Conservation (phyloP, 305 asterid species). For the Fraxinus greggii region DNA sequence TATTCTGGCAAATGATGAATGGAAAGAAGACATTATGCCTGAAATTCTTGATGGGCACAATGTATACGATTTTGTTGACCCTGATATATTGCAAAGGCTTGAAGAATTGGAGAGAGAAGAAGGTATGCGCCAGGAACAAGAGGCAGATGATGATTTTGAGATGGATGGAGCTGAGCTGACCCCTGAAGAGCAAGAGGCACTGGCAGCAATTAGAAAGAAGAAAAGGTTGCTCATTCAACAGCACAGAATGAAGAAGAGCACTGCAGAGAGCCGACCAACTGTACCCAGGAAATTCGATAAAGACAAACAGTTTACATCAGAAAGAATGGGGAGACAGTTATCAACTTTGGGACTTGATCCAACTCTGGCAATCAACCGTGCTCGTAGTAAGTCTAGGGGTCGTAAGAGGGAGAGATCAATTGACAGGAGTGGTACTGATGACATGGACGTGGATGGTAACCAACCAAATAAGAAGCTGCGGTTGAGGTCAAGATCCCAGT, state of each 20-base stretch:
- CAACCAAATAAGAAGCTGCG: conserved; percentile 68
- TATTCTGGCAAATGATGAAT: conserved; percentile 74
- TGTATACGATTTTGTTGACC: conserved; percentile 82
- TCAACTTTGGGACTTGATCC: conserved; percentile 75
- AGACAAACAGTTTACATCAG: conserved; percentile 55
- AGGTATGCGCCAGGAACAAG: conserved; percentile 66
- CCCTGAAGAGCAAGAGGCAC: conserved; percentile 66
- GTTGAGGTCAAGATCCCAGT: conserved; percentile 47
- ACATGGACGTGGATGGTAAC: conserved; percentile 71
- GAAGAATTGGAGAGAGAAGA: conserved; percentile 92
- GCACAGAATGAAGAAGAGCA: conserved; percentile 82
- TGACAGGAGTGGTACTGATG: conserved; percentile 36
- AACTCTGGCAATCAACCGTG: conserved; percentile 59
- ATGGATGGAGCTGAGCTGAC: conserved; percentile 80
- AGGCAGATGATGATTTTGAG: conserved; percentile 63
- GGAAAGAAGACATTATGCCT: conserved; percentile 85
- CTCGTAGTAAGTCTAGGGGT: conserved; percentile 75
- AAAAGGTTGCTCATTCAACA: conserved; percentile 68
- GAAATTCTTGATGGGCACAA: conserved; percentile 94
- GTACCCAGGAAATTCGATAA: conserved; percentile 83
- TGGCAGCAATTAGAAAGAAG: conserved; percentile 76
- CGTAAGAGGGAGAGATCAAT: conserved; percentile 84
- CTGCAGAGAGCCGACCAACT: conserved; percentile 79
- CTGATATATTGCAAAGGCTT: conserved; percentile 77
- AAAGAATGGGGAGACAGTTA: conserved; percentile 87